Evolutionary conservation across 148 eudicot species (phyloP), one percentile per base, ranked within the genome.

Genomic region (Gaultheria prostrata): DNA sequence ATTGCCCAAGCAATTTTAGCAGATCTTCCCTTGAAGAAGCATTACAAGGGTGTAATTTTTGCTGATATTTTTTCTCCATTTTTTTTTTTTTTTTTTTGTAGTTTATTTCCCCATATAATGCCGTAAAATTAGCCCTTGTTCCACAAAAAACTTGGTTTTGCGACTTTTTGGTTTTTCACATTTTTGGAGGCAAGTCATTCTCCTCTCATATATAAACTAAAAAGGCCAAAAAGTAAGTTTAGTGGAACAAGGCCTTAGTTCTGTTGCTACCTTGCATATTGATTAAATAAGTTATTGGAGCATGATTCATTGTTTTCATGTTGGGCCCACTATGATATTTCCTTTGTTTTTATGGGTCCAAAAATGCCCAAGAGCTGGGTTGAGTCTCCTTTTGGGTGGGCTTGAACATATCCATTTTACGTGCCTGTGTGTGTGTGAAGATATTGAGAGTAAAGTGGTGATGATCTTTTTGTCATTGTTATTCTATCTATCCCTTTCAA

Each of bases 361-460:
- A 39, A 39, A 39, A 39, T 39, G 43, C 43, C 43, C 4, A 39
- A 39, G 43, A 6, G 43, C 82, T 70, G 28, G 20, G 59, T 13
- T 43, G 13, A 15, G 21, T 24, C 6, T 18, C 21, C 20, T 28
- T 77, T 26, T 21, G 15, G 82, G 73, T 63, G 53, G 75, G 53
- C 13, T 26, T 46, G 75, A 45, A 56, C 26, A 46, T 80, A 46
- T 80, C 82, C 82, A 65, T 65, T 67, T 13, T 12, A 26, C 12
- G 72, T 65, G 33, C 8, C 30, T 59, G 28, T 61, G 1, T 39
- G 13, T 32, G 1, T 53, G 8, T 18, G 26, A 8, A 0, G 46
- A 46, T 30, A 69, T 0, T 30, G 30, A 12, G 39, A 69, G 30
- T 63, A 69, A 28, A n/a, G 20, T 13, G 74, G 18, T 69, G 35